These are phyloP conservation scores for Blastobotrys elegans DNA, from an alignment of 1,139 yeast genomes.

Conservation along the genomic window DNA sequence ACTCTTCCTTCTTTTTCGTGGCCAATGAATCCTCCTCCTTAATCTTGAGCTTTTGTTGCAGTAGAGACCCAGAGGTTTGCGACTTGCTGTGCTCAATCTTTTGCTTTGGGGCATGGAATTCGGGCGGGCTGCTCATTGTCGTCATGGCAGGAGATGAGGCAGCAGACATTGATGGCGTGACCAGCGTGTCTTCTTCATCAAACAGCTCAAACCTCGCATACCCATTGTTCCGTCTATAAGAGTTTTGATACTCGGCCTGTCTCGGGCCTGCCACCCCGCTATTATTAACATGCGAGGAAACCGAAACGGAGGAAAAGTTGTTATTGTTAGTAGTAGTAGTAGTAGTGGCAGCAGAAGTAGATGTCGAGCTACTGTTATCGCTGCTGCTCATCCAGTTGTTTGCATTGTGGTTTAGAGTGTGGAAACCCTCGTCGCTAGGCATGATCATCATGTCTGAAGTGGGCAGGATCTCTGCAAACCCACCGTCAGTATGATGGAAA, in stretches of 20 bases:
- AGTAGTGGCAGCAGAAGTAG: background rate
- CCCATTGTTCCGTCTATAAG: conserved; percentile 3
- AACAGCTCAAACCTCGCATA: conserved; percentile 25
- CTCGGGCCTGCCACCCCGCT: conserved; percentile 7
- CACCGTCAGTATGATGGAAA: conserved; percentile 10
- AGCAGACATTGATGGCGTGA: conserved; percentile 26
- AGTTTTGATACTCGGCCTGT: background rate
- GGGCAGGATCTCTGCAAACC: conserved; percentile 15
- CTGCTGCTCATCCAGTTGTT: conserved; percentile 11
- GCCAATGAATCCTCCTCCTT: background rate
- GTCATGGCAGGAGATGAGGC: conserved; percentile 8
- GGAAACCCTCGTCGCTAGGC: conserved; percentile 1
- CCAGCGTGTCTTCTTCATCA: conserved; percentile 22
- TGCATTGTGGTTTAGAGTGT: conserved; percentile 1
- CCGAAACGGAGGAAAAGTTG: background rate
- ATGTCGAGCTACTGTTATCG: too few relatives aligned
- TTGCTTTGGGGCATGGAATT: conserved; percentile 19
- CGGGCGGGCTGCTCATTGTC: conserved; percentile 11
- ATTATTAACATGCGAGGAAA: background rate
- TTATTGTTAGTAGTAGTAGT: background rate
- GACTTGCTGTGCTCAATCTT: conserved; percentile 28
- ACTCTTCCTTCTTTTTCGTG: conserved; percentile 13
- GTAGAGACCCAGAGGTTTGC: conserved; percentile 22
- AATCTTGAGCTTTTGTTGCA: conserved; percentile 16
- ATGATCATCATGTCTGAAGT: background rate